These are phyloP conservation scores for Bryum argenteum DNA, from an alignment of 225 moss, liverwort and hornwort species.

Conservation along the genomic window DNA sequence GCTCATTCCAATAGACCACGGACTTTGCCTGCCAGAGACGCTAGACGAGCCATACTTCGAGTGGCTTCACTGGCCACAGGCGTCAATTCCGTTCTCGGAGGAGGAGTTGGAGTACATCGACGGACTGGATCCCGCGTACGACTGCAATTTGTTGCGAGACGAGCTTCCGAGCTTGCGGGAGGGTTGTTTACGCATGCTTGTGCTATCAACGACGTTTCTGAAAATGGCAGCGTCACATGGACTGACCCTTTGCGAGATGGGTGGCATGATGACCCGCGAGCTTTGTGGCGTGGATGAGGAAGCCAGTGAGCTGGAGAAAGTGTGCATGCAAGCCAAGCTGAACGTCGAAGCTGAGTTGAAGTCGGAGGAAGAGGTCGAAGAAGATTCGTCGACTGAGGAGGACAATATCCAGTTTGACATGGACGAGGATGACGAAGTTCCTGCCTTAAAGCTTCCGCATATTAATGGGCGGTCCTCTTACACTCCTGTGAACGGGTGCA, in stretches of 20 bases:
- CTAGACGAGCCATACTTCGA: conserved; percentile 94
- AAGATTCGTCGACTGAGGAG: conserved; percentile 21
- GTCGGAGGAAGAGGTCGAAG: conserved; percentile 40
- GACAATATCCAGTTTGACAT: conserved; percentile 68
- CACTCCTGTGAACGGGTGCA: conserved; percentile 21
- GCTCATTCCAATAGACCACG: conserved; percentile 92
- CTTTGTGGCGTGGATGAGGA: conserved; percentile 82
- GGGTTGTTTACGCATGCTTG: conserved; percentile 74
- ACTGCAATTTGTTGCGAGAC: conserved; percentile 59
- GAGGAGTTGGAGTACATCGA: conserved; percentile 85
- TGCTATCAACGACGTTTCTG: conserved; percentile 76
- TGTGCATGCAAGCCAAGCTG: conserved; percentile 63
- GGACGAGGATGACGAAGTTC: conserved; percentile 59
- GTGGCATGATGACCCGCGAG: conserved; percentile 94
- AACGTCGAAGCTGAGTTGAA: conserved; percentile 44
- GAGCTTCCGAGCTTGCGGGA: conserved; percentile 82
- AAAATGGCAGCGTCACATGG: conserved; percentile 76
- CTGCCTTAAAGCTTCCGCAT: conserved; percentile 37
- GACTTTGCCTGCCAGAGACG: conserved; percentile 80
- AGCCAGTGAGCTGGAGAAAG: conserved; percentile 79
- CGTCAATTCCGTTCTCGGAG: conserved; percentile 82
- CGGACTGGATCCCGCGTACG: conserved; percentile 48
- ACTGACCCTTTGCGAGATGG: conserved; percentile 82
- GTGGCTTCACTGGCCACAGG: conserved; percentile 98
- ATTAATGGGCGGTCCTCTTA: conserved; percentile 25